These are phyloP conservation scores for Candida vaughaniae DNA, from an alignment of 805 yeast genomes.

Conservation along the genomic window DNA sequence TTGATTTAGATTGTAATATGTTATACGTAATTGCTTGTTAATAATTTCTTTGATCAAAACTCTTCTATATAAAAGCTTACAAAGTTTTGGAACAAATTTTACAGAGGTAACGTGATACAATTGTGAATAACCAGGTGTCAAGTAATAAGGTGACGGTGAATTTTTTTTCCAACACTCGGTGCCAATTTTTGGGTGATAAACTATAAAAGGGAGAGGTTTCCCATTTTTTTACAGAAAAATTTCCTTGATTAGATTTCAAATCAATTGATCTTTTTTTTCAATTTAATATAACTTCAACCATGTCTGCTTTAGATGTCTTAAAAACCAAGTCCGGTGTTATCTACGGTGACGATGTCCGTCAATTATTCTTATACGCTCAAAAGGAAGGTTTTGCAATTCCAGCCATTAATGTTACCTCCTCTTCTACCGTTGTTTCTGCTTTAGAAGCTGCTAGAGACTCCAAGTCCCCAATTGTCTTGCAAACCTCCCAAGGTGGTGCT, in stretches of 20 bases:
- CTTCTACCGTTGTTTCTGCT: conserved; percentile 76
- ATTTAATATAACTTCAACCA: conserved; percentile 16
- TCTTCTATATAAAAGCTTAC: too few species aligned
- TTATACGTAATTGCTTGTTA: too few species aligned
- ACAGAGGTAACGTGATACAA: too few species aligned
- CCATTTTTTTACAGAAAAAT: conserved; percentile 1
- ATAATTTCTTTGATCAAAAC: too few species aligned
- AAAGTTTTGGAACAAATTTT: too few species aligned
- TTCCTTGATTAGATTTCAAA: not conserved
- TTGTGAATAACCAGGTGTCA: too few species aligned
- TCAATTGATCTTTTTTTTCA: conserved; percentile 5
- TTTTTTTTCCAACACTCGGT: conserved; percentile 1
- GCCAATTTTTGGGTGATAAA: not conserved
- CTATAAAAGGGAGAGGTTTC: conserved; percentile 12
- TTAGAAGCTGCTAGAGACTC: conserved; percentile 50
- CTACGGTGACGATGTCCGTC: conserved; percentile 94
- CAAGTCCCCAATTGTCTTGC: conserved; percentile 90
- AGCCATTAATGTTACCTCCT: conserved; percentile 96
- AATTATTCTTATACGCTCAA: conserved; percentile 89
- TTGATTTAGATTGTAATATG: too few species aligned
- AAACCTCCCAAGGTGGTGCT: conserved; percentile 98
- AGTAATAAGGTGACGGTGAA: conserved; percentile 7
- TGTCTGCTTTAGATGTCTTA: conserved; percentile 74
- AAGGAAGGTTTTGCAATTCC: conserved; percentile 94
- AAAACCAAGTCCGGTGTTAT: conserved; percentile 95